Evolutionary conservation across 441 rosid genomes (phyloP), one percentile per base, ranked within the genome.

Genomic region (Croton laevigatus): DNA sequence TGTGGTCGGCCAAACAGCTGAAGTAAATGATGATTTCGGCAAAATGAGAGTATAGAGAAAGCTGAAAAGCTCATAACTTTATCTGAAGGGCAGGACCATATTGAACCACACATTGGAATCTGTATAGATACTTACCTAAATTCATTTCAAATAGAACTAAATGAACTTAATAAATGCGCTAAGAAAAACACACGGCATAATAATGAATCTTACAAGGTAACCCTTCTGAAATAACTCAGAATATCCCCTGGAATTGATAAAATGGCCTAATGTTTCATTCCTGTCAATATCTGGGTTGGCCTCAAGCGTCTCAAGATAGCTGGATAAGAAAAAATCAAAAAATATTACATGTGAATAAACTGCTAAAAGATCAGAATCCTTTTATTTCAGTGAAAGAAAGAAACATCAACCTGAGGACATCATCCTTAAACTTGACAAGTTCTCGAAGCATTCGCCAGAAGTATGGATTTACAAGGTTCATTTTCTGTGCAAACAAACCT

Each of bases 1-100:
- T 89, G 97, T 45, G 97, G 98, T 34, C 97, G 85, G 65, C 97
- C 95, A 73, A 88, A 83, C 58, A 94, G 81, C 98, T 94, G 91
- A 80, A 94, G 97, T 17, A 91, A 83, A 54, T 89, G 96, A 78
- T 90, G 99, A 51, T 92, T 88, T 62, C 84, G 86, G 77, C 94
- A 91, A 84, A 94, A 94, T n/a, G 96, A 90, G 75, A 92, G 89
- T 67, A 90, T 82, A 11, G 91, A 89, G 89, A 70, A 90, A 68
- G 97, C 97, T 49, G 98, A 89, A 80, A 91, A 91, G 76, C 75
- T 86, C 85, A 81, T 78, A 13, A 91, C 93, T 77, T 91, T 86
- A 48, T 94, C 89, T 19, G 91, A 80, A 49, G 96, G 80, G 70
- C 94, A 91, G 36, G 97, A 90, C 98, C 98, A 94, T 73, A 91